Base-by-base conservation (phyloP, 2,329 filamentous ascomycete species). In the Venturiaceae sp. region DNA sequence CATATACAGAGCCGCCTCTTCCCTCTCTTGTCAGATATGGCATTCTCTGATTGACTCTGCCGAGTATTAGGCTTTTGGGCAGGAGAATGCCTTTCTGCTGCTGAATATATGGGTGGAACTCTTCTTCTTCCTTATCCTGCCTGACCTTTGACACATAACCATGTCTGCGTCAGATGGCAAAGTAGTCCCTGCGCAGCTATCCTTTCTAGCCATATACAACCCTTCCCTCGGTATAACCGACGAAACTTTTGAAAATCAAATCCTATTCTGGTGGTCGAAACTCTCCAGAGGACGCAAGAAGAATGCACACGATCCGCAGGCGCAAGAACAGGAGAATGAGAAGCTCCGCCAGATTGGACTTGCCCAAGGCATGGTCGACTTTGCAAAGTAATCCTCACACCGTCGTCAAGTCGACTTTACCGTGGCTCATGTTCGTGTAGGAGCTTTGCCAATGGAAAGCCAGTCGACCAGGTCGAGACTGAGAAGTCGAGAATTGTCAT, bases 201-300 rank as follows among this genome's bases (percentile, higher is more conserved):
- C 89, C 66, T 97, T 94, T 71, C 81, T 99, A 50, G 85, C 92
- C 70, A 95, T 99, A 70, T 99, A 95, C 79, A 97, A 95, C 71
- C 94, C 95, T 34, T 84, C 86, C 5, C 81, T 95, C 47, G 86
- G 88, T 66, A 79, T 69, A 36, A 82, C 81, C 70, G 87, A 91
- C 69, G 87, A 90, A 68, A 87, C 85, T 2, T 76, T 92, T 62
- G 77, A 82, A 55, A 81, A 92, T 65, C 90, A 99, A 74, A 90
- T 97, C 62, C 89, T 96, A 65, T 99, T 96, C 77, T 96, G 95
- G 75, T 87, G 88, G 66, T 90, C 89, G 5, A 65, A 69, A 50
- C 63, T 64, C 7, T 65, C 66, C 16, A 67, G 70, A 47, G 67
- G 64, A 6, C 65, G 66, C 16, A 58, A 47, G 19, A 67, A 62